Evolutionary conservation across 495 filamentous ascomycete genomes (phyloP).

Genomic region (Trypethelium eluteriae): DNA sequence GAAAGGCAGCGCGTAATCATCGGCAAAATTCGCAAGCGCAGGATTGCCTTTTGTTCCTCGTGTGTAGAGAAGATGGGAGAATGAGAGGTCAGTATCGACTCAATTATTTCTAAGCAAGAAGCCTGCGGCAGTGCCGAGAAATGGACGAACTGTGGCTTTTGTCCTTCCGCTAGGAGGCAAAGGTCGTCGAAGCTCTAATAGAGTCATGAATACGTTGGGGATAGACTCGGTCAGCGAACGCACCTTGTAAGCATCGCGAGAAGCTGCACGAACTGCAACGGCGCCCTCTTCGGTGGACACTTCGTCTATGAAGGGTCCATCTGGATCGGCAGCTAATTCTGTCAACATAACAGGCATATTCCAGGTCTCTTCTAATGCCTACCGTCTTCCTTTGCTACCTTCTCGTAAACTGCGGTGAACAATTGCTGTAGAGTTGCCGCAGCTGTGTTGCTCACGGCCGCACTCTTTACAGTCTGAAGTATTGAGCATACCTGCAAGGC

Average conservation of each 20-base stretch:
- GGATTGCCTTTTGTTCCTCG: slow-evolving; percentile 68
- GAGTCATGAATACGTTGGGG: slow-evolving; percentile 24
- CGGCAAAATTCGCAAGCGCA: slow-evolving; percentile 76
- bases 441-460: slow-evolving; percentile 87
- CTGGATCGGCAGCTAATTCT: slow-evolving; percentile 23
- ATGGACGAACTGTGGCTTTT: slow-evolving; percentile 68
- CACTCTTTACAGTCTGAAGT: slow-evolving; percentile 80
- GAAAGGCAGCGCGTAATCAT: slow-evolving; percentile 69
- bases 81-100: slow-evolving; percentile 80
- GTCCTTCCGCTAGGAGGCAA: slow-evolving; percentile 77
- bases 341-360: background rate
- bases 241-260: slow-evolving; percentile 77
- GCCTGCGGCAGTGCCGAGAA: slow-evolving; percentile 67
- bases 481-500: slow-evolving; percentile 85
- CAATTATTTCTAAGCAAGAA: slow-evolving; percentile 84
- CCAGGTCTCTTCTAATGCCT: slow-evolving; percentile 23
- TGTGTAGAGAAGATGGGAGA: slow-evolving; percentile 69
- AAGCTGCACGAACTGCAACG: slow-evolving; percentile 62
- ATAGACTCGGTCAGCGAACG: slow-evolving; percentile 11
- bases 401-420: slow-evolving; percentile 85
- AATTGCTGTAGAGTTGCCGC: slow-evolving; percentile 92
- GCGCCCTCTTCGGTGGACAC: slow-evolving; percentile 54
- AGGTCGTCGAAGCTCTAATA: slow-evolving; percentile 74
- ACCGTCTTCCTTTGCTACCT: slow-evolving; percentile 77
- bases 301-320: slow-evolving; percentile 50